Evolutionary conservation across 352 stramenopile genomes (phyloP), one percentile per base, ranked within the genome.

Genomic region (Pythium scleroteichum): DNA sequence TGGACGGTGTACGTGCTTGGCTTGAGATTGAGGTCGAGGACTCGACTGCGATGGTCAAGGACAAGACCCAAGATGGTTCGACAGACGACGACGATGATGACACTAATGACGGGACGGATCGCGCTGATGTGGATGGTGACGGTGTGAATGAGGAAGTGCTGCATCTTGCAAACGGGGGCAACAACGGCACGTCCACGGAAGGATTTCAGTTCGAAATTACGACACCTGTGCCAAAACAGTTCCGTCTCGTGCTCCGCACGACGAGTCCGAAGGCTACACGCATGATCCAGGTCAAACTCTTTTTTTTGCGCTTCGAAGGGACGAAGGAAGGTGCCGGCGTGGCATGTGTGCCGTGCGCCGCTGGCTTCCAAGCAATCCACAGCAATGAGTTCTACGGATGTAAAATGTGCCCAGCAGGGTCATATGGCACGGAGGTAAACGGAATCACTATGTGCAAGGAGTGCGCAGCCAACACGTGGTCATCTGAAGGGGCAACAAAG

Each of bases 111-210:
- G 19, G 58, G 9, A 24, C 29, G 14, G 65, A 72, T 13, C 47
- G 64, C 2, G 44, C 59, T 10, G 79, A 66, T 26, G 53, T 81
- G 17, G 54, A 68, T 6, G 66, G 59, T 12, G 64, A 76, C n/a
- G 45, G 65, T 9, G 66, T 68, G 33, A 64, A 55, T 19, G 68
- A 72, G 20, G 57, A 64, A 22, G 64, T 76, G n/a, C 57, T 88
- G 6, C 79, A 89, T 51, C 41, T 92, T 23, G 45, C 71, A 16
- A 83, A 90, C 66, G 82, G 82, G 16, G 66, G 73, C 8, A 77
- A 85, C 42, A 92, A 92, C 50, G 82, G 82, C 14, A 88, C 78
- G 13, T 81, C 82, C 29, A 86, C 23, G 1, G 71, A 89, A 53
- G 23, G 79, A 14, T 69, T 92, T n/a, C 44, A 60, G 4, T 65